phyloP scores from a whole-genome alignment of 2,329 filamentous ascomycete genomes.

The Cordyceps farinosa region DNA sequence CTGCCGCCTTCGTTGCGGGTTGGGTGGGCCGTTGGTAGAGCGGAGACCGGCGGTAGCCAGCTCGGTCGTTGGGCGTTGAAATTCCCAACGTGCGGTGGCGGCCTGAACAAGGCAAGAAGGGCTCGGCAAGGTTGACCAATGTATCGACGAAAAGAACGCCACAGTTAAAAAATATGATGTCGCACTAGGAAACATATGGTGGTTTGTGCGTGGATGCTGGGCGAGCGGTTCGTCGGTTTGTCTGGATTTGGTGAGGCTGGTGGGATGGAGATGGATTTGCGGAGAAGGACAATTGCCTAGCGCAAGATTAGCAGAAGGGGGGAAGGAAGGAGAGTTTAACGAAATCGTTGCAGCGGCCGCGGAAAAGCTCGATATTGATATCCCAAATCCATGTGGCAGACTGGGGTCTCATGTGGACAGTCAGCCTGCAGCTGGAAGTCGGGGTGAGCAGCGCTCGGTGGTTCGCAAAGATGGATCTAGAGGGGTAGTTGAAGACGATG shows the following conservation, averaged over 20 bases:
- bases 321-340: background rate
- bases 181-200: background rate
- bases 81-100: background rate
- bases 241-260: background rate
- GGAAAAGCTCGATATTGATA: background rate
- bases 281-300: background rate
- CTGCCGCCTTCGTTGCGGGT: background rate
- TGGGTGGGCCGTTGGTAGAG: background rate
- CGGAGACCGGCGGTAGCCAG: slow-evolving; percentile 13
- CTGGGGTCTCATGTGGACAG: background rate
- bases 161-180: no score
- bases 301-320: background rate
- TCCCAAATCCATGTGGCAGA: background rate
- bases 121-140: background rate
- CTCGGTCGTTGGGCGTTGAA: background rate
- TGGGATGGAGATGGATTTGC: background rate
- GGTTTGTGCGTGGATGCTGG: background rate
- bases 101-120: background rate
- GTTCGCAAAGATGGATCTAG: background rate
- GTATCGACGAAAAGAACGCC: no score
- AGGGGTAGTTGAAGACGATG: background rate
- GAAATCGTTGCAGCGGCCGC: background rate
- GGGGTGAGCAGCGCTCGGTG: background rate
- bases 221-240: no score
- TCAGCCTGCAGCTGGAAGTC: background rate